Percentiles rank a stretch among this genome's conserved stretches.
These are phyloP conservation scores for Zymoseptoria brevis DNA, from an alignment of 2,329 filamentous ascomycete species.

Conservation along the genomic window DNA sequence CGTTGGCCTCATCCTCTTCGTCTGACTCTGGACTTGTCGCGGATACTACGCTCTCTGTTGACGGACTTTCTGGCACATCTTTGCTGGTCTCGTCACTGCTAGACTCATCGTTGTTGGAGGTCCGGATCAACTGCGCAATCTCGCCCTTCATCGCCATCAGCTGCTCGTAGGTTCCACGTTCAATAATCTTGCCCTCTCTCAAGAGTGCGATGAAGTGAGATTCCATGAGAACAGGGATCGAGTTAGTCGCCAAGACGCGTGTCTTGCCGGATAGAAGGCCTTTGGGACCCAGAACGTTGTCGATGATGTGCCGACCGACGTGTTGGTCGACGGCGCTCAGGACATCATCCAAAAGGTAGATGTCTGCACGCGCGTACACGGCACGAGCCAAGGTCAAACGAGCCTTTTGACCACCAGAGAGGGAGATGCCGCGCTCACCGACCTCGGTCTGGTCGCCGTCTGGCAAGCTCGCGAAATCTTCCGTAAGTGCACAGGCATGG, in stretches of 20 bases:
- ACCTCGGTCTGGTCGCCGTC: constrained; percentile 96
- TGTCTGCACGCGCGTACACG: constrained; percentile 92
- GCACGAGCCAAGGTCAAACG: constrained; percentile 85
- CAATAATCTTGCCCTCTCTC: constrained; percentile 72
- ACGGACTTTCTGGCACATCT: constrained; percentile 14
- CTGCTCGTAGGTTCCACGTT: constrained; percentile 84
- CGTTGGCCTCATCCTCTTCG: constrained; percentile 53
- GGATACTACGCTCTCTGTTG: constrained; percentile 40
- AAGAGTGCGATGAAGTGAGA: constrained; percentile 83
- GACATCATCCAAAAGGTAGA: constrained; percentile 90
- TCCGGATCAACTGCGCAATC: constrained; percentile 74
- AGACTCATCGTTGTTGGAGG: constrained; percentile 51
- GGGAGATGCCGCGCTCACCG: constrained; percentile 89
- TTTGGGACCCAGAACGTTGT: constrained; percentile 80
- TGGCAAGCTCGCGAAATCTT: constrained; percentile 86
- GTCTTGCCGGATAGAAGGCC: constrained; percentile 81
- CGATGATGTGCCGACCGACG: constrained; percentile 88
- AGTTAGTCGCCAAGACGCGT: constrained; percentile 87
- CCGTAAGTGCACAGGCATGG: constrained; percentile 78
- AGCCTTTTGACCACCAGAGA: constrained; percentile 94
- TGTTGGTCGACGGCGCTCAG: constrained; percentile 97
- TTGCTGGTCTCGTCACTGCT: constrained; percentile 15
- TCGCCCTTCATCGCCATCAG: constrained; percentile 90
- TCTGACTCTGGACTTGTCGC: constrained; percentile 40
- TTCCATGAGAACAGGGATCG: constrained; percentile 81